Evolutionary conservation across 352 stramenopile species (phyloP), one percentile per base, ranked within the genome.

Genomic region (Labyrinthula sp.): DNA sequence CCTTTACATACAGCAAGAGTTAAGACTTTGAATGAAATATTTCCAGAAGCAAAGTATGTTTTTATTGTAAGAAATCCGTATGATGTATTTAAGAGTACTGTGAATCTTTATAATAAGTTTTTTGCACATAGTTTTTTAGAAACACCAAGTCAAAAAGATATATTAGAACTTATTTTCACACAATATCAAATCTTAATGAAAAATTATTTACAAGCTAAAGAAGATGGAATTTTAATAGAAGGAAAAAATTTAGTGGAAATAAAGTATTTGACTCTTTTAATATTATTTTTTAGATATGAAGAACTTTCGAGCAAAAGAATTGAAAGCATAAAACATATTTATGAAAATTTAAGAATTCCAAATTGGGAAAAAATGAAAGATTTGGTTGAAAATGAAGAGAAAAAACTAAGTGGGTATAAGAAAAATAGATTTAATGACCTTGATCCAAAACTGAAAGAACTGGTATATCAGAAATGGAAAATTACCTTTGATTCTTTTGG

Each of bases 61-160:
- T 62, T 61, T 30, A 59, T 62, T 23, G 49, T 61, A 29, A 37
- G 56, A 18, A 45, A 62, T 24, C 56, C 56, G 7, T 62, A 50
- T 45, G 30, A 38, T 24, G 55, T 57, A 2, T 38, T 48, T 12
- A 47, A 54, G 22, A 60, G 48, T 17, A 31, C 56, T 2, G 56
- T 45, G 1, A 26, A 61, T 26, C 40, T 62, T 40, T 48, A 45
- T 23, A 36, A 61, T 35, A 62, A 37, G 1, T 43, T 38, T 8
- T 60, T 46, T 31, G 56, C 41, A 52, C 55, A 59, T 25, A 54
- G 38, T 7, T 60, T 57, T 30, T 20, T 62, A 12, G 33, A 35
- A 4, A 40, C 26, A 10, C 56, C 56, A 3, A 61, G 49, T 5
- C 46, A 62, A 33, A 47, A 22, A 8, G 29, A 58, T 15, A 26